Evolutionary conservation across 805 yeast species (phyloP).

Genomic region (Candida ulmi): DNA sequence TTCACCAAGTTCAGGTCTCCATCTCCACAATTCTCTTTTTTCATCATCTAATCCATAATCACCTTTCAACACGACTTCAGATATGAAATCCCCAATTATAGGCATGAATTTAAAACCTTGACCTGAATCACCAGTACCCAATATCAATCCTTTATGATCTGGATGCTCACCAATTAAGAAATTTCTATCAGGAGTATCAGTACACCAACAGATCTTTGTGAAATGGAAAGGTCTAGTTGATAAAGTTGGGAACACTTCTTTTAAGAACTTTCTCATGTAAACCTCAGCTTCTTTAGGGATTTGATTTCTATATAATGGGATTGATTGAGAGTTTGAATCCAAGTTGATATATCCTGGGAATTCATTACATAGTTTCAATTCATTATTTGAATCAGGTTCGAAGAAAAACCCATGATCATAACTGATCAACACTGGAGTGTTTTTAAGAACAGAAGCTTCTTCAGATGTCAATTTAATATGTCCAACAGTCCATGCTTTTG

Average conservation of each 20-base stretch:
- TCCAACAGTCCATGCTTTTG: conserved; percentile 37
- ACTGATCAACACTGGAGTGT: conserved; percentile 32
- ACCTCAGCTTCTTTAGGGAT: conserved; percentile 29
- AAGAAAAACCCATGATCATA: conserved; percentile 36
- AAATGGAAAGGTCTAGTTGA: conserved; percentile 25
- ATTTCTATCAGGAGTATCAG: conserved; percentile 30
- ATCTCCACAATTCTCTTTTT: conserved; percentile 25
- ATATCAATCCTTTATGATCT: conserved; percentile 18
- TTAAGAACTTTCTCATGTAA: conserved; percentile 27
- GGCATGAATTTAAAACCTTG: conserved; percentile 34
- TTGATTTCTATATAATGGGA: conserved; percentile 25
- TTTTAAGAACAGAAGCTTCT: conserved; percentile 26
- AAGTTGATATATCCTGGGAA: conserved; percentile 32
- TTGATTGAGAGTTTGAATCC: conserved; percentile 15
- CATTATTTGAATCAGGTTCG: conserved; percentile 32
- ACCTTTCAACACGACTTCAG: conserved; percentile 27
- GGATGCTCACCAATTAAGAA: conserved; percentile 28
- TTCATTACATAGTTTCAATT: conserved; percentile 34
- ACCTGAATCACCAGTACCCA: conserved; percentile 34
- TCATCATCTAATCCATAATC: conserved; percentile 21
- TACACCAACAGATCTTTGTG: conserved; percentile 31
- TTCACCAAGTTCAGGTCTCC: conserved; percentile 29
- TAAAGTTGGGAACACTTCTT: conserved; percentile 28
- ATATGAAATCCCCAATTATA: conserved; percentile 26
- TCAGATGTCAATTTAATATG: conserved; percentile 31